phyloP scores from a whole-genome alignment of 2,329 filamentous ascomycete species.

The Boeremia lycopersici region DNA sequence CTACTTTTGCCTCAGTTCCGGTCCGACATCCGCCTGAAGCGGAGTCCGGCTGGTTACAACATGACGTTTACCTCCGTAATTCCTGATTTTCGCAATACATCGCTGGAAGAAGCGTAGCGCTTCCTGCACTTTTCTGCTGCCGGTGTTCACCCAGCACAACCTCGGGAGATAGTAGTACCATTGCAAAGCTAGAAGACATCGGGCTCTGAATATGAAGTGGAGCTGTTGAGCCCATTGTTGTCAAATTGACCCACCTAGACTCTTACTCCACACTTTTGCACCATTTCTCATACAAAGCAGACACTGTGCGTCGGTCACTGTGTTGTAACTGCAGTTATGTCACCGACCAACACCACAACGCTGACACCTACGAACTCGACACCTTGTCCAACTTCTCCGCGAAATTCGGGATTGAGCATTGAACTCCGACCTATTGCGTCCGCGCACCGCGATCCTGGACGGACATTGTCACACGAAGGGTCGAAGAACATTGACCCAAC shows the following conservation, averaged over 20 bases:
- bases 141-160: background rate
- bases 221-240: background rate
- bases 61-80: background rate
- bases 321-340: slow-evolving; percentile 1
- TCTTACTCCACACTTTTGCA: background rate
- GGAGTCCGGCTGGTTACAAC: background rate
- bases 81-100: slow-evolving; percentile 3
- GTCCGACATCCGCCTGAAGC: background rate
- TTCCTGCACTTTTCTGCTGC: background rate
- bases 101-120: background rate
- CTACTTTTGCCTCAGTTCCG: background rate
- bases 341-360: slow-evolving; percentile 16
- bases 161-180: too few relatives aligned
- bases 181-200: too few relatives aligned
- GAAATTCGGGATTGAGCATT: slow-evolving; percentile 8
- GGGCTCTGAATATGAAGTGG: background rate
- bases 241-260: background rate
- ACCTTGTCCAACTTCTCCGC: background rate
- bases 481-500: slow-evolving; percentile 25
- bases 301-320: background rate
- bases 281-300: background rate
- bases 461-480: background rate
- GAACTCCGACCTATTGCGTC: slow-evolving; percentile 13
- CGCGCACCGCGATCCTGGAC: slow-evolving; percentile 1
- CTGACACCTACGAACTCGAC: slow-evolving; percentile 2